phyloP scores from a whole-genome alignment of 306 rosid species.

The Rosa rugosa region DNA sequence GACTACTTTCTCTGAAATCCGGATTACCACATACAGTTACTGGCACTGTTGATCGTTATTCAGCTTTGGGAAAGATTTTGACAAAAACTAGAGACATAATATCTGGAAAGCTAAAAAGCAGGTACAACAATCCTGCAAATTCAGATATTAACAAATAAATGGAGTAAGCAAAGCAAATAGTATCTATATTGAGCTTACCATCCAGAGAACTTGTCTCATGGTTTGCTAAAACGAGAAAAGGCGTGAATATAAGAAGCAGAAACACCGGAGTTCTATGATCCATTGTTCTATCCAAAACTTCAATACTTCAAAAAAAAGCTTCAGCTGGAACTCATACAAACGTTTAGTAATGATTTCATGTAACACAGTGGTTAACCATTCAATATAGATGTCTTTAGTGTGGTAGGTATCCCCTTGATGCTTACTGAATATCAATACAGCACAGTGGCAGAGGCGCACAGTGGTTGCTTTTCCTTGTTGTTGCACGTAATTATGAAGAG shows the following conservation, averaged over 20 bases:
- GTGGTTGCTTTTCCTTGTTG: not conserved
- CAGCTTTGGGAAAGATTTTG: not conserved
- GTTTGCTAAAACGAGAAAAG: not conserved
- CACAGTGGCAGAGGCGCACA: not conserved
- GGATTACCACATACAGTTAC: not conserved
- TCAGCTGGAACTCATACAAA: slow-evolving; percentile 6
- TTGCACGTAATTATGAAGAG: not conserved
- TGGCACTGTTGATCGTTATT: not conserved
- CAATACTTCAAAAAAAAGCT: not conserved
- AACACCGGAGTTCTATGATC: slow-evolving; percentile 12
- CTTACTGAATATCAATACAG: not conserved
- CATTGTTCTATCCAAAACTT: slow-evolving; percentile 7
- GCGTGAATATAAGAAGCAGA: slow-evolving; percentile 17
- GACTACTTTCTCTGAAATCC: not conserved
- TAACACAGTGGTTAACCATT: not conserved
- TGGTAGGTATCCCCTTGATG: not conserved
- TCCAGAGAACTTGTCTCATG: slow-evolving; percentile 4
- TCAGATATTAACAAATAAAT: not conserved
- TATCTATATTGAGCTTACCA: slow-evolving; percentile 22
- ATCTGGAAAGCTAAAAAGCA: not conserved
- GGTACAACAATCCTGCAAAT: not conserved
- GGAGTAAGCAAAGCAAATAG: not conserved
- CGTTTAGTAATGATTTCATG: not conserved
- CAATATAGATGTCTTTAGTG: not conserved
- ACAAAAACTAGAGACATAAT: not conserved